phyloP scores from a whole-genome alignment of 1,284 basidiomycete species.

The Polyporus tsugae region DNA sequence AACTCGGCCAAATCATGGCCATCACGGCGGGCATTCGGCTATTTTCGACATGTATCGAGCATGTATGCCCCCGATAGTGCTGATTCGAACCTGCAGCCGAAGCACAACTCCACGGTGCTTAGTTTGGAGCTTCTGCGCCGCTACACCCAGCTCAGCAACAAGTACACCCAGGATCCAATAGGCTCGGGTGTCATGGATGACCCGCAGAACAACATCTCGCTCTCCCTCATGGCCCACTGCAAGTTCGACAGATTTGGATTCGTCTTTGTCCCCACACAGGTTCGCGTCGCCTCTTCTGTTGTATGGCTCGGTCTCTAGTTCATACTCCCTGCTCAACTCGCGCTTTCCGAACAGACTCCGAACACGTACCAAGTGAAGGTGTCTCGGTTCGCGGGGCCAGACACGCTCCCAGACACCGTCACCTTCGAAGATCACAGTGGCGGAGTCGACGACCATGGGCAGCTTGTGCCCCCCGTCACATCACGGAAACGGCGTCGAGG shows the following conservation, averaged over 20 bases:
- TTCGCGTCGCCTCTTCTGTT: background rate
- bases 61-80: no score
- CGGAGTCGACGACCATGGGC: no score
- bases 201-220: background rate
- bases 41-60: no score
- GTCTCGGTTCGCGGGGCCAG: background rate
- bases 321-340: no score
- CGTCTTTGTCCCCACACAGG: background rate
- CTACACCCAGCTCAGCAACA: background rate
- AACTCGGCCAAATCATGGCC: no score
- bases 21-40: no score
- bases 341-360: background rate
- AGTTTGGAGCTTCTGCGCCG: background rate
- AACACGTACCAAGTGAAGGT: background rate
- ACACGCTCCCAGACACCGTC: background rate
- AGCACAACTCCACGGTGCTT: background rate
- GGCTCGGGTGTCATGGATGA: background rate
- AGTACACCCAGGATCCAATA: background rate
- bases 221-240: background rate
- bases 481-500: no score
- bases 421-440: background rate
- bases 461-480: no score
- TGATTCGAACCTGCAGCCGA: background rate
- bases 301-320: no score
- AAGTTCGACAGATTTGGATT: background rate